Evolutionary conservation across 2,329 filamentous ascomycete species (phyloP).

Genomic region (Colletotrichum magnum): DNA sequence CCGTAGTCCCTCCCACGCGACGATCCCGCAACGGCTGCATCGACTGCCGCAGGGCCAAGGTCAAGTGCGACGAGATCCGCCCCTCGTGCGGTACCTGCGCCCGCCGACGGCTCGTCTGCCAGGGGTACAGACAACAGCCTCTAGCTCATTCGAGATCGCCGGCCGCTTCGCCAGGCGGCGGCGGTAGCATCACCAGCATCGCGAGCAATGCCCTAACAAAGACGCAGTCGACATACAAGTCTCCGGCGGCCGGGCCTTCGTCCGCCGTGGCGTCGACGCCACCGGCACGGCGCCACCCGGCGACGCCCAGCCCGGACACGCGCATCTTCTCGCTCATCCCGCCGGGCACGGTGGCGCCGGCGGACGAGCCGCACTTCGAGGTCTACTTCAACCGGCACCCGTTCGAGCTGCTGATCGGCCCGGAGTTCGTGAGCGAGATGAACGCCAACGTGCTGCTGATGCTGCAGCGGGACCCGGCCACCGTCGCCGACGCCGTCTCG

Average conservation of each 20-base stretch:
- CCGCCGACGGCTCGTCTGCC: slow-evolving; percentile 48
- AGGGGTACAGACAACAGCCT: slow-evolving; percentile 44
- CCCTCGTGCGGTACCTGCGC: slow-evolving; percentile 51
- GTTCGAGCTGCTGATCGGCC: slow-evolving; percentile 47
- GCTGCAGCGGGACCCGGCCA: slow-evolving; percentile 47
- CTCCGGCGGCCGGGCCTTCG: no score
- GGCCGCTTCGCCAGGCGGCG: slow-evolving; percentile 1
- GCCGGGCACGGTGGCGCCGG: slow-evolving; percentile 44
- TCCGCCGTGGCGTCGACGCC: neutral
- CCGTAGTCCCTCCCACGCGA: slow-evolving; percentile 27
- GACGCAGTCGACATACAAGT: no score
- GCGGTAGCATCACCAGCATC: neutral
- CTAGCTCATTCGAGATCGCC: slow-evolving; percentile 9
- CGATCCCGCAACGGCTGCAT: slow-evolving; percentile 50
- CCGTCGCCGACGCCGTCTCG: slow-evolving; percentile 47
- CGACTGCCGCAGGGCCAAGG: slow-evolving; percentile 50
- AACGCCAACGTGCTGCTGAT: slow-evolving; percentile 48
- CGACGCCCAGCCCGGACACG: slow-evolving; percentile 12
- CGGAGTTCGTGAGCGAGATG: slow-evolving; percentile 51
- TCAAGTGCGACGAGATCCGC: slow-evolving; percentile 50
- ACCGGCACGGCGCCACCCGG: neutral
- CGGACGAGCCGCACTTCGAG: slow-evolving; percentile 47
- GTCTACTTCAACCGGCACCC: slow-evolving; percentile 50
- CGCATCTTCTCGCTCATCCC: slow-evolving; percentile 43
- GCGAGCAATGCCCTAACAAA: no score